phyloP scores from a whole-genome alignment of 1,139 yeast genomes.

The Tardiomyces depauwii region DNA sequence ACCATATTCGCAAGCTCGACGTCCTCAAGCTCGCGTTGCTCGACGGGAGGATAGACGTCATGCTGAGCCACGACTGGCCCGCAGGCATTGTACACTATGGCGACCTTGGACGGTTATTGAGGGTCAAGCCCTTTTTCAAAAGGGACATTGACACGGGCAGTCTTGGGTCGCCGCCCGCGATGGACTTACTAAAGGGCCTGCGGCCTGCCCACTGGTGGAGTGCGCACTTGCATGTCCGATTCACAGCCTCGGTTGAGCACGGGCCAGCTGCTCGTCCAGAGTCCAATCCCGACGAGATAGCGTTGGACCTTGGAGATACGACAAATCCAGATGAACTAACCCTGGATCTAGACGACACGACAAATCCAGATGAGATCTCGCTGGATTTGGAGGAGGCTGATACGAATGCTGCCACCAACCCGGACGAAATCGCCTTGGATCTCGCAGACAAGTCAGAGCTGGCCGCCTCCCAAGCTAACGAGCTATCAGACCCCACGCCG shows the following conservation, averaged over 20 bases:
- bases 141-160: conserved; percentile 47
- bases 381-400: conserved; percentile 17
- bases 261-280: conserved; percentile 6
- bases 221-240: conserved; percentile 79
- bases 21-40: conserved; percentile 41
- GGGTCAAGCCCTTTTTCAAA: conserved; percentile 54
- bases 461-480: too few relatives aligned
- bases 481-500: too few relatives aligned
- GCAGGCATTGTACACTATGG: conserved; percentile 64
- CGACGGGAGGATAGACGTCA: conserved; percentile 33
- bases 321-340: conserved; percentile 21
- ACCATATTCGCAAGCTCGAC: conserved; percentile 64
- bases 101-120: conserved; percentile 35
- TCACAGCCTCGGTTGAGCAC: conserved; percentile 43
- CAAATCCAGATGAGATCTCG: not conserved
- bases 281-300: not conserved
- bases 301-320: not conserved
- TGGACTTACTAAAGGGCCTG: conserved; percentile 40
- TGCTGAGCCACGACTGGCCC: conserved; percentile 94
- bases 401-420: conserved; percentile 2
- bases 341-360: conserved; percentile 18
- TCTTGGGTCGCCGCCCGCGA: conserved; percentile 71
- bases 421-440: too few relatives aligned
- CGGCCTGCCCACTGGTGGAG: conserved; percentile 74
- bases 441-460: not conserved